Base-by-base conservation (phyloP, 345 rosid genomes). In the Euphorbia peplus region DNA sequence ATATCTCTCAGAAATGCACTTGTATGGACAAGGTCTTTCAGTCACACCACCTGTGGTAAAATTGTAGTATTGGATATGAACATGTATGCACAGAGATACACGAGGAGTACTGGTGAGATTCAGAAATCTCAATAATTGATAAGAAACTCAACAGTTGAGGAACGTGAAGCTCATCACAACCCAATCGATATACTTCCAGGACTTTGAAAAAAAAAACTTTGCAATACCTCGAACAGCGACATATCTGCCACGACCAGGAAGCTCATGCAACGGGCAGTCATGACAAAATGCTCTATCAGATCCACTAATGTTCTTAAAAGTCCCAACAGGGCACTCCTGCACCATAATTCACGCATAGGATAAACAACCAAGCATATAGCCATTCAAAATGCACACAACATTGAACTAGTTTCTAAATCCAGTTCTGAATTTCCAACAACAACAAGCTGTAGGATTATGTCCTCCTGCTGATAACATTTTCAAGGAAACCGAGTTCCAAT, bases 261-360 rank as follows among this genome's bases (percentile, higher is more conserved):
- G 89, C 74, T 86, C 90, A 44, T 71, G 30, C 51, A 81, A 59
- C 42, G 91, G 90, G 73, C 98, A 92, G 64, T 69, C 63, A 67
- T 64, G 72, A 83, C 98, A 92, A 67, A 90, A 87, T 52, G 81
- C 65, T 68, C 78, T 70, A 71, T 87, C 86, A 64, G 95, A 86
- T 76, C 98, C 98, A 71, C 82, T 90, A 60, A 79, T 81, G 79
- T 88, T 92, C 79, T 92, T 92, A 60, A 83, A 92, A 50, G 95
- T 92, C 41, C 96, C 98, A 60, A 85, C 61, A n/a, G 98, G 98
- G 75, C 98, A 92, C 84, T 90, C 98, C 98, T 92, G 84, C 69
- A 75, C 52, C 64, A 67, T 59, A 74, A 66, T 74, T 42, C 64
- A 57, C 68, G 51, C 64, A 63, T 19, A 5, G 24, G 42, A 28